phyloP scores from a whole-genome alignment of 768 basidiomycete species.

The Boletus rufocinnamomeus region DNA sequence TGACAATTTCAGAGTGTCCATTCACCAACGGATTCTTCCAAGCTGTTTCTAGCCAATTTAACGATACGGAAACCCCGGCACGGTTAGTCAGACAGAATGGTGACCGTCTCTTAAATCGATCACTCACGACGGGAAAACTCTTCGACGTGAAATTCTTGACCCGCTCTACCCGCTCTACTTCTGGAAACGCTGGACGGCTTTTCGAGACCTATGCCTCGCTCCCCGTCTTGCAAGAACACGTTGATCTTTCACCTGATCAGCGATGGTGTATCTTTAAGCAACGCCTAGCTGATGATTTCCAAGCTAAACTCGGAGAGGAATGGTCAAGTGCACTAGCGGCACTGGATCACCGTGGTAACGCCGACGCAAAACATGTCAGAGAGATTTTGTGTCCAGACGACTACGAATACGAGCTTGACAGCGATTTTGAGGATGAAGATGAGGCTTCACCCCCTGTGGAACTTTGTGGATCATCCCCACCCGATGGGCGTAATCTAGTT shows the following conservation, averaged over 20 bases:
- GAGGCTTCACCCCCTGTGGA: neutral
- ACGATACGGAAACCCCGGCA: neutral
- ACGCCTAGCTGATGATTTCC: neutral
- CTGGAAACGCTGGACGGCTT: neutral
- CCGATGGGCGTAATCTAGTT: neutral
- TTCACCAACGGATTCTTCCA: constrained; percentile 21
- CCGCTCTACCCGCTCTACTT: neutral
- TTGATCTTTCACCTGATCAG: constrained; percentile 15
- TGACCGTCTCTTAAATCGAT: constrained; percentile 12
- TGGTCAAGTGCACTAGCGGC: constrained; percentile 12
- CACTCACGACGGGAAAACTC: constrained; percentile 21
- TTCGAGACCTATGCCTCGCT: constrained; percentile 20
- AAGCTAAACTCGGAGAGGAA: constrained; percentile 12
- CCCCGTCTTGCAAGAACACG: constrained; percentile 12
- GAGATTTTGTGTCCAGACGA: constrained; percentile 11
- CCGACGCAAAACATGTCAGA: neutral
- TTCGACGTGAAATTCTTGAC: constrained; percentile 26
- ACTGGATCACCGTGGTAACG: neutral
- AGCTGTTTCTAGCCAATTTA: neutral
- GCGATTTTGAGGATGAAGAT: constrained; percentile 30
- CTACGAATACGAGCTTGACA: constrained; percentile 27
- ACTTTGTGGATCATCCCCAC: neutral
- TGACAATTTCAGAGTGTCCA: constrained; percentile 21
- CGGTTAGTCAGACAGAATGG: constrained; percentile 7
- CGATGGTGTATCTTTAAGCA: neutral